Evolutionary conservation across 352 stramenopile species (phyloP), one percentile per base, ranked within the genome.

Genomic region (Phytopythium sindhum): DNA sequence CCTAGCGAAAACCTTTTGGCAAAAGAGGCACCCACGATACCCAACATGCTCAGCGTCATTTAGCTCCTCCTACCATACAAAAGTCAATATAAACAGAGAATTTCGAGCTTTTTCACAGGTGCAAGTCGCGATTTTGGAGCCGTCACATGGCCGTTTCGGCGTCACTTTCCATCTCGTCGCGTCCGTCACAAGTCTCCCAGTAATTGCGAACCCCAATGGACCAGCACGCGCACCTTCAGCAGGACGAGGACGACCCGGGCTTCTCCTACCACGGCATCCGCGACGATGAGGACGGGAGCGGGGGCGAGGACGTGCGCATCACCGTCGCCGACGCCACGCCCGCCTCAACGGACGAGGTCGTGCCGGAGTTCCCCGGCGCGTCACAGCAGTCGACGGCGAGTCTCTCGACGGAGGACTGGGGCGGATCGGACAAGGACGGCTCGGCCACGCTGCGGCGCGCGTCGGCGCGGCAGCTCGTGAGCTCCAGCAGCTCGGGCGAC

Each of bases 221-320:
- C 48, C 24, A 10, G 24, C 24, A n/a, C 1, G 47, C 47, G 48
- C 54, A 50, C 35, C 35, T 24, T 33, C 54, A 45, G 33, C 35
- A 23, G 11, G 35, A 60, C 12, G 54, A 29, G 14, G 54, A 60
- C 12, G 54, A 60, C 54, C 54, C 54, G 4, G 54, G 54, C 11
- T 60, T 60, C 35, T 60, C 54, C 29, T 60, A 60, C 54, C 54
- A 59, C 53, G 53, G 35, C 14, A 9, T 48, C 21, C 35, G 23
- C 14, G 54, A 60, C 35, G 35, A 50, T 23, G 54, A 60, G 2
- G 31, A 19, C 19, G 31, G 17, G 0, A 4, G 17, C 23, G n/a
- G 35, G 0, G 54, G 17, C 23, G n/a, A 23, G 0, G 54, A 60
- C 54, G 54, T 60, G 54, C 54, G 35, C 35, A 60, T 60, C 11